Conservation (phyloP, 1,284 basidiomycete species). For the Crepidotus sp. region DNA sequence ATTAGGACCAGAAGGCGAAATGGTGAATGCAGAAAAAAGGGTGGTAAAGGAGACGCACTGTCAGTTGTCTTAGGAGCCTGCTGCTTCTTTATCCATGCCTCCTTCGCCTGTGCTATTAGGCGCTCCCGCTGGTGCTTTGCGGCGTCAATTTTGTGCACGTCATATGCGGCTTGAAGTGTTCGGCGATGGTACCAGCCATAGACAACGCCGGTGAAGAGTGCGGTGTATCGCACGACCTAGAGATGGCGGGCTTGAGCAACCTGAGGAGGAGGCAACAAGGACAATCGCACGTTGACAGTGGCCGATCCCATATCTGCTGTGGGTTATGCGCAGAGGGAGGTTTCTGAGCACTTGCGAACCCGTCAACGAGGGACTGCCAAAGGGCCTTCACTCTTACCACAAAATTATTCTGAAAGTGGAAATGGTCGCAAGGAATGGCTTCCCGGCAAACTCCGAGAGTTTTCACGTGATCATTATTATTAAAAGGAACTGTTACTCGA, state of each 20-base stretch:
- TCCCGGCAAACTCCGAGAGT: not conserved
- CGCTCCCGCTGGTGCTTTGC: slow-evolving; percentile 67
- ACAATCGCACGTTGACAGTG: slow-evolving; percentile 49
- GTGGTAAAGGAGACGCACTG: slow-evolving; percentile 17
- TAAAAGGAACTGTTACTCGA: no score
- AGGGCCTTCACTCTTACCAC: slow-evolving; percentile 5
- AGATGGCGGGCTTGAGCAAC: slow-evolving; percentile 2
- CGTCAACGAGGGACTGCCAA: not conserved
- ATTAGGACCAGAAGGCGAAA: slow-evolving; percentile 17
- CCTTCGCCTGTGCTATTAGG: slow-evolving; percentile 81
- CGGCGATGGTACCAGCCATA: slow-evolving; percentile 92
- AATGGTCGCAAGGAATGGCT: not conserved
- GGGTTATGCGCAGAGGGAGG: slow-evolving; percentile 1
- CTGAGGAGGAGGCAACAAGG: not conserved
- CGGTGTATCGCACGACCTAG: slow-evolving; percentile 94
- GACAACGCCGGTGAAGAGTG: slow-evolving; percentile 79
- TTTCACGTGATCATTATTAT: no score
- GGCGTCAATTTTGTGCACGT: slow-evolving; percentile 62
- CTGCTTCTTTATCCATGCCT: slow-evolving; percentile 81
- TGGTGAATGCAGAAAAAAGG: not conserved
- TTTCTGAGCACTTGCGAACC: slow-evolving; percentile 1
- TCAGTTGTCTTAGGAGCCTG: slow-evolving; percentile 23
- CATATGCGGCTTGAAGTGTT: slow-evolving; percentile 78
- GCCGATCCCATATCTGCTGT: slow-evolving; percentile 43
- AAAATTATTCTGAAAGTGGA: slow-evolving; percentile 8